These are phyloP conservation scores for Rhizopogon vesiculosus DNA, from an alignment of 768 basidiomycete genomes.

Conservation along the genomic window DNA sequence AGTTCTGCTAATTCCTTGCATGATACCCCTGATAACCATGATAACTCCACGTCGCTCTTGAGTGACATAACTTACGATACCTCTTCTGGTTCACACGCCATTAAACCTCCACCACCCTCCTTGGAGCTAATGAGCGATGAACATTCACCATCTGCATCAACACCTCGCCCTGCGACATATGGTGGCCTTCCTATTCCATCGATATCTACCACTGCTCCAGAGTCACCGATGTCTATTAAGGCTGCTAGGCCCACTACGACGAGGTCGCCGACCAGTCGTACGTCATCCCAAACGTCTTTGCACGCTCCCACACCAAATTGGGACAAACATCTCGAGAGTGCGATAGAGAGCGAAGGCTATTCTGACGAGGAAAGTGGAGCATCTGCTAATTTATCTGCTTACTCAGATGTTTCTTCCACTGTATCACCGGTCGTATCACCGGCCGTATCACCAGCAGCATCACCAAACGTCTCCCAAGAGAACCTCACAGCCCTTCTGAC, in stretches of 20 bases:
- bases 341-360: conserved; percentile 25
- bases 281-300: conserved; percentile 24
- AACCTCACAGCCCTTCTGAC: conserved; percentile 12
- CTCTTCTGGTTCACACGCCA: conserved; percentile 15
- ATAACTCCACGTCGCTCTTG: conserved; percentile 17
- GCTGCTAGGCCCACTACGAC: conserved; percentile 13
- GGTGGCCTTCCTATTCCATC: conserved; percentile 46
- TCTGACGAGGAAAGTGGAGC: conserved; percentile 32
- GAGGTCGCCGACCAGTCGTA: conserved; percentile 1
- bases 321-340: conserved; percentile 16
- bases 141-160: conserved; percentile 15
- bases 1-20: conserved; percentile 36
- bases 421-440: background rate
- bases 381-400: conserved; percentile 16
- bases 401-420: conserved; percentile 31
- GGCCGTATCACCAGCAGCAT: conserved; percentile 21
- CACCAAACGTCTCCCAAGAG: conserved; percentile 28
- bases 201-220: conserved; percentile 49
- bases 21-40: conserved; percentile 21
- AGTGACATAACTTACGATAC: conserved; percentile 16
- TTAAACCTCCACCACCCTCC: conserved; percentile 20
- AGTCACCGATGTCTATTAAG: conserved; percentile 26
- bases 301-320: conserved; percentile 22
- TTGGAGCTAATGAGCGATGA: conserved; percentile 22
- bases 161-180: conserved; percentile 22